phyloP scores from a whole-genome alignment of 2,329 filamentous ascomycete genomes.

The Colletotrichum sp. region DNA sequence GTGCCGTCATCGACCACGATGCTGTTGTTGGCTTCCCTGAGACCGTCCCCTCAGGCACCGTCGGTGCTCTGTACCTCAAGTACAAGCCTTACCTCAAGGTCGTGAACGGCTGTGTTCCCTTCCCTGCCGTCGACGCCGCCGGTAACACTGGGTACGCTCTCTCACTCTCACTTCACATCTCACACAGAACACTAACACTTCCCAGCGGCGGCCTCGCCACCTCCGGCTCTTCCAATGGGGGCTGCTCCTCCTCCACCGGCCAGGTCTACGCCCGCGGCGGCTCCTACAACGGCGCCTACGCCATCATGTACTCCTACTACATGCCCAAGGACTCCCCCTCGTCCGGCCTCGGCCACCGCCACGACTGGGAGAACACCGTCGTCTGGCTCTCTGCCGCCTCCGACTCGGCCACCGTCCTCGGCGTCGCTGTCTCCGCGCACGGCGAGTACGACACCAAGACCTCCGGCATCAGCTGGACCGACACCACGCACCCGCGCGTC shows the following conservation, averaged over 20 bases:
- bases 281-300: conserved; percentile 30
- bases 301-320: conserved; percentile 41
- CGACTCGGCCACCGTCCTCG: conserved; percentile 31
- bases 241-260: conserved; percentile 32
- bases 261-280: conserved; percentile 38
- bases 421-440: conserved; percentile 35
- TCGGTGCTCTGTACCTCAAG: conserved; percentile 35
- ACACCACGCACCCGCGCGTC: conserved; percentile 31
- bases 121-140: conserved; percentile 62
- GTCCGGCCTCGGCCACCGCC: conserved; percentile 36
- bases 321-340: conserved; percentile 46
- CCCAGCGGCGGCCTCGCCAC: conserved; percentile 32
- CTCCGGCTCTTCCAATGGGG: conserved; percentile 28
- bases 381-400: conserved; percentile 35
- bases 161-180: background rate
- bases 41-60: conserved; percentile 31
- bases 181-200: background rate
- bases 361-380: conserved; percentile 40
- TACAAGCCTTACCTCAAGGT: conserved; percentile 45
- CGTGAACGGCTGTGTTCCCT: conserved; percentile 66
- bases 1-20: conserved; percentile 33
- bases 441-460: conserved; percentile 32
- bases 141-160: conserved; percentile 61
- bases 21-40: conserved; percentile 36
- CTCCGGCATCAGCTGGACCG: conserved; percentile 26